A percentile compares a stretch with the other conserved stretches of the same genome.
phyloP scores from a whole-genome alignment of 2,329 filamentous ascomycete species.

The Leptographium wingfieldii region DNA sequence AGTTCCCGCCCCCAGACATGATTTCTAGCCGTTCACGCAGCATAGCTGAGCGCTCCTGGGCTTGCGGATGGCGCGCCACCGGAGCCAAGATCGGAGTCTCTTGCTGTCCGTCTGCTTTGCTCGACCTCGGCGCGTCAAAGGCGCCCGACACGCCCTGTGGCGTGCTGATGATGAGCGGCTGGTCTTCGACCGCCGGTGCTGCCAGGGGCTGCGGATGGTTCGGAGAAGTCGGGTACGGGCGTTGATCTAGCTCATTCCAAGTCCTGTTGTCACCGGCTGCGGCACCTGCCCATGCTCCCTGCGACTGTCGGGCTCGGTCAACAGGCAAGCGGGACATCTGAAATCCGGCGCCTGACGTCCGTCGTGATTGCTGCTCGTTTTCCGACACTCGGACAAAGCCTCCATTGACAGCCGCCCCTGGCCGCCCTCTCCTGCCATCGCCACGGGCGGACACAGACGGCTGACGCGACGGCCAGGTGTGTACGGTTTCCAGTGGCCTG shows the following conservation, averaged over 20 bases:
- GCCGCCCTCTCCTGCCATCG: conserved; percentile 16
- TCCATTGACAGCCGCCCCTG: conserved; percentile 12
- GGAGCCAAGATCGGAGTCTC: conserved; percentile 40
- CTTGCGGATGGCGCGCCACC: conserved; percentile 37
- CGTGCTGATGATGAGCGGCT: conserved; percentile 49
- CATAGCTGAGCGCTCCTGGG: conserved; percentile 20
- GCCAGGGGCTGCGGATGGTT: not conserved
- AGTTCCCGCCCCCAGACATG: conserved; percentile 30
- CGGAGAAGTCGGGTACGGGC: not conserved
- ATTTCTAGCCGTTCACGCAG: conserved; percentile 39
- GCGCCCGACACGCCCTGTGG: conserved; percentile 41
- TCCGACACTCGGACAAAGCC: too few relatives aligned
- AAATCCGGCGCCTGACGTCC: conserved; percentile 20
- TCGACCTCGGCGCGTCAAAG: conserved; percentile 31
- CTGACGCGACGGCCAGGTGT: conserved; percentile 10
- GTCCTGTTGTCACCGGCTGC: too few relatives aligned
- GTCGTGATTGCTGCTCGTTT: too few relatives aligned
- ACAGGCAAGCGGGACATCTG: conserved; percentile 28
- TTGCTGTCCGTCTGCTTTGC: conserved; percentile 17
- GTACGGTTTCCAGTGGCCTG: conserved; percentile 7
- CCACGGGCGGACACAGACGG: conserved; percentile 3
- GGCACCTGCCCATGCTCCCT: not conserved
- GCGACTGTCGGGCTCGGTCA: conserved; percentile 18
- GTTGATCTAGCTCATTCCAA: not conserved
- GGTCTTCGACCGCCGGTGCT: conserved; percentile 10